These are phyloP conservation scores for Boletus barrowsii DNA, from an alignment of 768 basidiomycete genomes.

Conservation along the genomic window DNA sequence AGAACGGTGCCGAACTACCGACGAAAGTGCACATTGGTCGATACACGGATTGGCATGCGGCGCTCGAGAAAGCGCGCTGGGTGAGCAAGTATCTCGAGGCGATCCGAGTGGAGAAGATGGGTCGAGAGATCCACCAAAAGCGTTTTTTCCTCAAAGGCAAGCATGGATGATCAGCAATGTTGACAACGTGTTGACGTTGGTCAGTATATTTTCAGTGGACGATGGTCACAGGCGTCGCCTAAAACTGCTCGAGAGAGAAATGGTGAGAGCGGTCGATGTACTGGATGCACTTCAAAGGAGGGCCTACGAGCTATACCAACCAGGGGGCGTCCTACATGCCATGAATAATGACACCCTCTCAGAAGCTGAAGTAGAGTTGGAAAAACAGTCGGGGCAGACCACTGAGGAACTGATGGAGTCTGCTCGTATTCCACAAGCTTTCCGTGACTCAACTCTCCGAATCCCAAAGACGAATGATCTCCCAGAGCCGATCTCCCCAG, in stretches of 20 bases:
- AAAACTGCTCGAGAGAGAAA: conserved; percentile 27
- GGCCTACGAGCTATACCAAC: conserved; percentile 16
- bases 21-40: conserved; percentile 11
- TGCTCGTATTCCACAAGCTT: neutral
- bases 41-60: conserved; percentile 9
- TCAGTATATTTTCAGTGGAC: conserved; percentile 19
- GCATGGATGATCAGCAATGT: too few species aligned
- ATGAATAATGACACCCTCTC: neutral
- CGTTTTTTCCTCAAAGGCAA: conserved; percentile 27
- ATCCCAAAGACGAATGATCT: neutral
- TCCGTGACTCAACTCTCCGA: neutral
- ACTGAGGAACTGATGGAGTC: neutral
- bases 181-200: too few species aligned
- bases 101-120: conserved; percentile 30
- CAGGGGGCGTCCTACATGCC: neutral
- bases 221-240: conserved; percentile 30
- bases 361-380: neutral
- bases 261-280: conserved; percentile 24
- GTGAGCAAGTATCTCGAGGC: conserved; percentile 31
- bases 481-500: neutral
- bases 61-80: conserved; percentile 21
- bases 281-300: conserved; percentile 17
- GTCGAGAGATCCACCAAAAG: conserved; percentile 30
- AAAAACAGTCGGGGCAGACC: neutral
- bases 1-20: conserved; percentile 14